Conservation (phyloP, 345 rosid species). For the Noccaea bulbosa region DNA sequence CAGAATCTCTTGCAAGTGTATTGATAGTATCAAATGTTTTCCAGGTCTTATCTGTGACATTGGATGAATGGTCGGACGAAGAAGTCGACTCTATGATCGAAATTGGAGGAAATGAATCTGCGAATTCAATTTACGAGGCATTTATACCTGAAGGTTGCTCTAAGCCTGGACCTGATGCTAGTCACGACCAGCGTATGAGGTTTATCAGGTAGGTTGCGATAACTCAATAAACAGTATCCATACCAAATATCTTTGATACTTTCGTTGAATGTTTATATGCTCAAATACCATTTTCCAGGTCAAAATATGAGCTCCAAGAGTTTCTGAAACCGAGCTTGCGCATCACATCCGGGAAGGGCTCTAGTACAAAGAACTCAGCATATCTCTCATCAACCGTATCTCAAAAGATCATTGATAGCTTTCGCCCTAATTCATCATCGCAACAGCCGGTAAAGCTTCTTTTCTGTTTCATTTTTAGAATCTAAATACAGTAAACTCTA, state of each 20-base stretch:
- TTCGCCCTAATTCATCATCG: conserved; percentile 59
- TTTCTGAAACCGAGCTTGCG: conserved; percentile 90
- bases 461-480: neutral
- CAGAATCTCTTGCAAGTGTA: conserved; percentile 9
- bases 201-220: conserved; percentile 67
- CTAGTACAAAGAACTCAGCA: conserved; percentile 40
- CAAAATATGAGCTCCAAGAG: conserved; percentile 95
- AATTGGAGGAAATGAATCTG: conserved; percentile 93
- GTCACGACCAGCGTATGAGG: conserved; percentile 71
- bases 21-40: conserved; percentile 12
- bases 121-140: conserved; percentile 90
- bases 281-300: conserved; percentile 52
- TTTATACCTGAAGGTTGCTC: conserved; percentile 74
- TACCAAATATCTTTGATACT: neutral
- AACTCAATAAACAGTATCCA: neutral
- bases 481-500: conserved; percentile 2
- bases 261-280: neutral
- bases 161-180: conserved; percentile 83
- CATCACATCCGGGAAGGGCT: conserved; percentile 56
- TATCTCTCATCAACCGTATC: conserved; percentile 65
- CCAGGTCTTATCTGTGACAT: conserved; percentile 89
- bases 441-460: conserved; percentile 52
- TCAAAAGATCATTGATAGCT: conserved; percentile 64
- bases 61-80: conserved; percentile 97
- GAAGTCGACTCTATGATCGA: conserved; percentile 90